Evolutionary conservation across 2,329 filamentous ascomycete genomes (phyloP), one percentile per base, ranked within the genome.

Genomic region (Akanthomyces uredinophilus): DNA sequence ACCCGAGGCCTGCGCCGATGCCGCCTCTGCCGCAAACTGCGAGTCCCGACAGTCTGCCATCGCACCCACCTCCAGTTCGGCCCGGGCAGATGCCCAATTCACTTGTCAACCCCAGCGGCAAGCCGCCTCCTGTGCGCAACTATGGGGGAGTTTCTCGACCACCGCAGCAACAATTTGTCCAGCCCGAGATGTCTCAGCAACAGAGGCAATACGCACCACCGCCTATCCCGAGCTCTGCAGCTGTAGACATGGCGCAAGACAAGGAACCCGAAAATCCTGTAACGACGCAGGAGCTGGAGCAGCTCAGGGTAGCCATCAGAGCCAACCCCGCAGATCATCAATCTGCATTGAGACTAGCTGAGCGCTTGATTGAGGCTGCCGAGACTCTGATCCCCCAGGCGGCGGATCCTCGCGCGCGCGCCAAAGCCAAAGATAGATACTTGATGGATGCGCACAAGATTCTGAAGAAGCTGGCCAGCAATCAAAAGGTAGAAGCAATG

Each of bases 381-480:
- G 87, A 87, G 14, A 85, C 90, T 5, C 82, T 99, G 1, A 86
- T 92, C 3, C 78, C 83, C 2, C 77, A 77, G 16, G 74, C 87
- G 11, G 80, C 84, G 0, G 90, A 92, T 67, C 88, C 92, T 43
- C 88, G 88, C 68, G 84, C 87, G 10, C 86, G 89, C 27, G 83
- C 85, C 10, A 91, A 95, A 68, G 81, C 87, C 2, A 88, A 92
- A 35, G 94, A 98, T 68, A 88, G 88, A 62, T 98, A 94, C 72
- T 79, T 94, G 18, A 78, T 88, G 66, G 95, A 98, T 71, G 92
- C 92, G 1, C 87, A 95, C 72, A 98, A 97, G 75, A 87, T 93
- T 27, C 79, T 98, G 49, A 97, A 97, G 79, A 97, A 96, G 73
- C 81, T 98, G 11, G 86, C 88, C 8, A 83, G 83, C 56, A 81